Evolutionary conservation across 1,139 yeast genomes (phyloP), one percentile per base, ranked within the genome.

Genomic region (Meyerozyma smithsonii): DNA sequence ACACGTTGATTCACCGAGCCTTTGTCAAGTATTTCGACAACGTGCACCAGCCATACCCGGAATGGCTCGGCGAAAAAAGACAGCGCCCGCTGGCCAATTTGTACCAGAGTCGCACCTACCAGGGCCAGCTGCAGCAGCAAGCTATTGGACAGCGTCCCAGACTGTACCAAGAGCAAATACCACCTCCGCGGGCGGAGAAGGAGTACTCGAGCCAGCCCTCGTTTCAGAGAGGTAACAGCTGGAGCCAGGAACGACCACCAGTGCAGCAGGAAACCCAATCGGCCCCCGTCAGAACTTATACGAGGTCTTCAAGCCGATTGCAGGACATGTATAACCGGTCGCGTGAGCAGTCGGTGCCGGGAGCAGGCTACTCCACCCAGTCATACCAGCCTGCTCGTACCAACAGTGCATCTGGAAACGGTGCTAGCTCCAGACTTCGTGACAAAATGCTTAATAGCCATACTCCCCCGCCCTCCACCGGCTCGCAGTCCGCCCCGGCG

Each of bases 1-100:
- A 68, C 32, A 71, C 77, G 1, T 57, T 71, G 41, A 61, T 71
- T 40, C 76, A 71, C 52, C 63, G 66, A 46, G 74, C 76, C 3
- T 69, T 71, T 46, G 69, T 70, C 30, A 62, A 61, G 42, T 68
- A 64, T 48, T 71, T 55, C 43, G 72, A 69, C 39, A 35, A 54
- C 2, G 54, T 52, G 18, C 53, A 58, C 21, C 55, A 62, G 39
- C 61, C 67, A 8, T 71, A 64, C 42, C 77, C 77, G 8, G 75
- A 69, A 23, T 71, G 77, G 77, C 56, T 71, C 17, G 76, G 74
- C 5, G 70, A 57, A 4, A 48, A 54, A 42, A 16, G 21, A 30
- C 21, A 10, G 20, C 11, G 32, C 10, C 34, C 37, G 5, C 11
- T 32, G 23, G 23, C 34, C 21, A 30, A 30, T 18, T 4, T 16